A percentile compares a stretch with the other conserved stretches of the same genome.
phyloP scores from a whole-genome alignment of 2,329 filamentous ascomycete genomes.

The Helotiales sp. region DNA sequence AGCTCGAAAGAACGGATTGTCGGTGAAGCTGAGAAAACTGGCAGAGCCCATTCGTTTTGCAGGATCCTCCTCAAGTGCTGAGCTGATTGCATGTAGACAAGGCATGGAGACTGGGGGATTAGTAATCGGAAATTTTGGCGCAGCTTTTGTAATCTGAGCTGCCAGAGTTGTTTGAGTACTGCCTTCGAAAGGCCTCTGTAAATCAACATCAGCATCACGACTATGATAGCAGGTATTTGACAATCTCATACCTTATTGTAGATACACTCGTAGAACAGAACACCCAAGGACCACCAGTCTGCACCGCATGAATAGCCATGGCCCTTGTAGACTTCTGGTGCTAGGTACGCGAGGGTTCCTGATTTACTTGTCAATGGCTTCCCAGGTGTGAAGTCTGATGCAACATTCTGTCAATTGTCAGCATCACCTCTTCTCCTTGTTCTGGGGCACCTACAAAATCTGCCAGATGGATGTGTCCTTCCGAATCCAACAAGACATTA shows the following conservation, averaged over 20 bases:
- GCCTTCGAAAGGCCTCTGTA: conserved; percentile 86
- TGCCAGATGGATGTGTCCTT: conserved; percentile 94
- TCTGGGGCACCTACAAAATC: conserved; percentile 73
- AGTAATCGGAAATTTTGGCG: conserved; percentile 88
- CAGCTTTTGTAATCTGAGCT: conserved; percentile 76
- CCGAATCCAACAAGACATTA: conserved; percentile 83
- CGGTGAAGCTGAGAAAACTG: conserved; percentile 78
- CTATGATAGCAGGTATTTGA: not conserved
- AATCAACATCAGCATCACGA: conserved; percentile 5
- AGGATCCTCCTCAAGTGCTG: conserved; percentile 78
- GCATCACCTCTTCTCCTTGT: conserved; percentile 20
- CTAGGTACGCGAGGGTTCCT: conserved; percentile 91
- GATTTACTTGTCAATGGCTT: conserved; percentile 92
- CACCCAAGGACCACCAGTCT: conserved; percentile 98
- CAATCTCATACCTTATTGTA: conserved; percentile 78
- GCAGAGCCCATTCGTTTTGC: conserved; percentile 80
- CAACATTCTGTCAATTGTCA: conserved; percentile 74
- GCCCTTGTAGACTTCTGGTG: conserved; percentile 91
- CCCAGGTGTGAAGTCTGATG: conserved; percentile 83
- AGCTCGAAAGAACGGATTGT: conserved; percentile 84
- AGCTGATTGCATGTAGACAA: conserved; percentile 86
- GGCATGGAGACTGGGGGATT: conserved; percentile 84
- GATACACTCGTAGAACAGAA: conserved; percentile 99
- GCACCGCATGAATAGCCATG: conserved; percentile 87
- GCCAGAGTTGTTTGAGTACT: conserved; percentile 80